These are phyloP conservation scores for Mimosa bimucronata DNA, from an alignment of 306 rosid genomes.

Conservation along the genomic window DNA sequence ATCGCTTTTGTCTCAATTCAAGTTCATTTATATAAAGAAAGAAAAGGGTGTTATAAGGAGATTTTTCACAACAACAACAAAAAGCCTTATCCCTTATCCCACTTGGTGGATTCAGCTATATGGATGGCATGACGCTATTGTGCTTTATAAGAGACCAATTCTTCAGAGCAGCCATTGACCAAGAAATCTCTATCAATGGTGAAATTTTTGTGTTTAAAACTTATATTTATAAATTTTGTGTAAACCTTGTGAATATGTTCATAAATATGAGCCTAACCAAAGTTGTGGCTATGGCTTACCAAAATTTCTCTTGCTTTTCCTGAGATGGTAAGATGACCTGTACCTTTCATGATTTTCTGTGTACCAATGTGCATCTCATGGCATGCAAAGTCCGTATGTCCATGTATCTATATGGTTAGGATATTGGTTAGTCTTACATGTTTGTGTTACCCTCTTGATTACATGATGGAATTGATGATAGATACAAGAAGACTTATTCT, in stretches of 20 bases:
- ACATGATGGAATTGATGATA: too few relatives aligned
- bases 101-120: not conserved
- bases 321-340: not conserved
- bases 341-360: not conserved
- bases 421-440: not conserved
- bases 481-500: too few relatives aligned
- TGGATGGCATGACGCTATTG: not conserved
- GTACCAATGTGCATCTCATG: not conserved
- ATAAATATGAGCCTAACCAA: not conserved
- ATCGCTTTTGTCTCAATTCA: not conserved
- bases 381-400: not conserved
- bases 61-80: not conserved
- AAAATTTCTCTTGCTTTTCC: not conserved
- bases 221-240: not conserved
- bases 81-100: not conserved
- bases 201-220: not conserved
- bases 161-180: not conserved
- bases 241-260: not conserved
- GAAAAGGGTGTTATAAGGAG: not conserved
- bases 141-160: not conserved
- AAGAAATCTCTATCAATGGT: not conserved
- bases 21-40: not conserved
- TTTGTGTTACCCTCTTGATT: slow-evolving; percentile 5
- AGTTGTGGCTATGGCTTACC: not conserved
- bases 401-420: not conserved